Percentiles rank a stretch among this genome's conserved stretches.
phyloP scores from a whole-genome alignment of 1,284 basidiomycete species.

The Thecaphora frezii region DNA sequence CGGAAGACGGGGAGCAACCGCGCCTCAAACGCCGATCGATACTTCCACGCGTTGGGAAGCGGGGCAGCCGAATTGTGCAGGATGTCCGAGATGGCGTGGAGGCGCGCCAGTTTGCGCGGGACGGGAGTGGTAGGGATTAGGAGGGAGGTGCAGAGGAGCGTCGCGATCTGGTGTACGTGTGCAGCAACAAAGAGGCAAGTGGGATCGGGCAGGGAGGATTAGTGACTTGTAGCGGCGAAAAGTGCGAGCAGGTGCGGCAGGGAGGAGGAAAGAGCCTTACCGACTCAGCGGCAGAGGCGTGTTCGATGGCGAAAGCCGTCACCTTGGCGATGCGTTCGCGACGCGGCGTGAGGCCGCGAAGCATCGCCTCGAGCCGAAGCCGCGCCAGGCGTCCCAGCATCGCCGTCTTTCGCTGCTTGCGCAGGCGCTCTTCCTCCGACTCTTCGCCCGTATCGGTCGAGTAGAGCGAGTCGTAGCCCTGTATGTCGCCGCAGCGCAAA shows the following conservation, averaged over 20 bases:
- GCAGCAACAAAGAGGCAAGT: neutral
- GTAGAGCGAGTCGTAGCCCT: constrained; percentile 65
- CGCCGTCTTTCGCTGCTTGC: constrained; percentile 65
- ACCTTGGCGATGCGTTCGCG: constrained; percentile 87
- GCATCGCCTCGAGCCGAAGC: constrained; percentile 82
- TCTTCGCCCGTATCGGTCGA: constrained; percentile 94
- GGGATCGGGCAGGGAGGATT: neutral
- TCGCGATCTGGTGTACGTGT: constrained; percentile 29
- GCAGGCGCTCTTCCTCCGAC: constrained; percentile 75
- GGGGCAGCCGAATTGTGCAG: constrained; percentile 90
- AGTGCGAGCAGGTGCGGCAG: no score
- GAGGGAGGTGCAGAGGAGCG: constrained; percentile 35
- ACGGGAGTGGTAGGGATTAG: constrained; percentile 81
- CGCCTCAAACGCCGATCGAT: constrained; percentile 30
- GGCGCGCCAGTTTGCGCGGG: constrained; percentile 89
- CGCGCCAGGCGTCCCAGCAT: constrained; percentile 74
- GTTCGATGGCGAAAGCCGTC: constrained; percentile 92
- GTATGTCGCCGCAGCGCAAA: neutral
- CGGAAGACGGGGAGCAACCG: constrained; percentile 38
- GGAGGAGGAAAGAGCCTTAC: no score
- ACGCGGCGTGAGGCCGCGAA: constrained; percentile 80
- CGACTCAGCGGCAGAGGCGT: constrained; percentile 67
- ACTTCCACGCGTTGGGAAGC: constrained; percentile 69
- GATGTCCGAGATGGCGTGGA: constrained; percentile 94
- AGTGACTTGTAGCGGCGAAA: neutral